Percentiles rank a stretch among this genome's conserved stretches.
These are phyloP conservation scores for Aotearoamyces nothofagi DNA, from an alignment of 2,329 filamentous ascomycete species.

Conservation along the genomic window DNA sequence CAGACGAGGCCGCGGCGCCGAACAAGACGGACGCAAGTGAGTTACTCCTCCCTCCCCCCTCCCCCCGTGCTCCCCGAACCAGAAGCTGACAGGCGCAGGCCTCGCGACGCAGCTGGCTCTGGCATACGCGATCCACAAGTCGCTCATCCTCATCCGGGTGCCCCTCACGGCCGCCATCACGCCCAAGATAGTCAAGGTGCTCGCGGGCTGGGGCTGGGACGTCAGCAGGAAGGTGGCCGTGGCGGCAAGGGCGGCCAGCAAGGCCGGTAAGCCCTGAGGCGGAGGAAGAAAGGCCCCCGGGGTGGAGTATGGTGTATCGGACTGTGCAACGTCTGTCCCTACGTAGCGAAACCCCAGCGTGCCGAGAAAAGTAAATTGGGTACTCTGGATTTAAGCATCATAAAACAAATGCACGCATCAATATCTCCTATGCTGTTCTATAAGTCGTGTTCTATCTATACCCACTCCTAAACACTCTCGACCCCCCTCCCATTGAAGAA, in stretches of 20 bases:
- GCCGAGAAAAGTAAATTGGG: no score
- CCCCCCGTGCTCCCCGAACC: not conserved
- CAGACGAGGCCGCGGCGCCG: constrained; percentile 45
- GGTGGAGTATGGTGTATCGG: no score
- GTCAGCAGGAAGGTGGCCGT: constrained; percentile 59
- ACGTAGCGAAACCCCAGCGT: no score
- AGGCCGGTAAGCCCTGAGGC: no score
- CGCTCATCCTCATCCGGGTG: constrained; percentile 90
- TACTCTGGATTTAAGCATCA: no score
- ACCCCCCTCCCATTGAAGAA: no score
- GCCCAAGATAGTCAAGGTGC: constrained; percentile 82
- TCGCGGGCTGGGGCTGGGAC: constrained; percentile 85
- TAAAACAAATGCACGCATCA: no score
- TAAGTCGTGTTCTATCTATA: no score
- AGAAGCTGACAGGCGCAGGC: constrained; percentile 25
- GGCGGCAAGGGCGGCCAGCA: constrained; percentile 19
- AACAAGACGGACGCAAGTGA: constrained; percentile 59
- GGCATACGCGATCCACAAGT: constrained; percentile 96
- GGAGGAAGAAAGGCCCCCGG: no score
- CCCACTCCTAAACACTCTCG: no score
- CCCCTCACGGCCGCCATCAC: constrained; percentile 81
- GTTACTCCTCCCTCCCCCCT: constrained; percentile 22
- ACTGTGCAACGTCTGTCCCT: no score
- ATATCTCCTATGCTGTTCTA: no score
- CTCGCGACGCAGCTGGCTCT: constrained; percentile 73